A percentile compares a stretch with the other conserved stretches of the same genome.
These are phyloP conservation scores for Septoria linicola DNA, from an alignment of 2,329 filamentous ascomycete species.

Conservation along the genomic window DNA sequence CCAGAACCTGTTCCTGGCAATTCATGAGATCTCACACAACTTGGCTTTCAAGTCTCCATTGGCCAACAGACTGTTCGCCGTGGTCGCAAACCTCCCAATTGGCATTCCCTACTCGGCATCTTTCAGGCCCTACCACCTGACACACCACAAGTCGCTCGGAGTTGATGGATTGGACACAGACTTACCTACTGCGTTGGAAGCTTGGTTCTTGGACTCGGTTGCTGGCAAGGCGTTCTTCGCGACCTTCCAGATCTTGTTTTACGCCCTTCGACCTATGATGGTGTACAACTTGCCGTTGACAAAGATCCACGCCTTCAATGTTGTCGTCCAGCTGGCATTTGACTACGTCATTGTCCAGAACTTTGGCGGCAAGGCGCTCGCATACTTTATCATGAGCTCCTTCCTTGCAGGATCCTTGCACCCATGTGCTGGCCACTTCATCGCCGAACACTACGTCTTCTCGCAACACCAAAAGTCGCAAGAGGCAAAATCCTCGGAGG, in stretches of 20 bases:
- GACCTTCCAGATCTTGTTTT: constrained; percentile 99
- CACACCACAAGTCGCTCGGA: constrained; percentile 97
- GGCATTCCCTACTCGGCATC: constrained; percentile 94
- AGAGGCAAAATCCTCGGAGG: constrained; percentile 41
- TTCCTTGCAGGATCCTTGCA: constrained; percentile 94
- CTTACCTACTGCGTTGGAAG: constrained; percentile 87
- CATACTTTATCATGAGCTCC: constrained; percentile 83
- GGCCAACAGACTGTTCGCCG: constrained; percentile 81
- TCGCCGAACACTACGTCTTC: constrained; percentile 78
- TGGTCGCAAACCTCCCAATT: constrained; percentile 94
- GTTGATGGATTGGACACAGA: constrained; percentile 96
- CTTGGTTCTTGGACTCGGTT: constrained; percentile 88
- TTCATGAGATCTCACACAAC: constrained; percentile 98
- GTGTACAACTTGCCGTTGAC: constrained; percentile 89
- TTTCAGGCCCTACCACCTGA: constrained; percentile 96
- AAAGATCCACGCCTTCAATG: constrained; percentile 77
- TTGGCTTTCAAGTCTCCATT: constrained; percentile 80
- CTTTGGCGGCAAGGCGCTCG: constrained; percentile 64
- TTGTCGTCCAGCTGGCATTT: constrained; percentile 73
- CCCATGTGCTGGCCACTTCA: constrained; percentile 95
- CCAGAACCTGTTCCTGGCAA: constrained; percentile 97
- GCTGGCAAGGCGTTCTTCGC: constrained; percentile 98
- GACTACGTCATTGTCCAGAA: constrained; percentile 66
- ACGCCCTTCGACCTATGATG: constrained; percentile 92
- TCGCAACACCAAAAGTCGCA: constrained; percentile 52